phyloP scores from a whole-genome alignment of 192 early-diverging fungal genomes.

The Rhizophlyctis rosea region DNA sequence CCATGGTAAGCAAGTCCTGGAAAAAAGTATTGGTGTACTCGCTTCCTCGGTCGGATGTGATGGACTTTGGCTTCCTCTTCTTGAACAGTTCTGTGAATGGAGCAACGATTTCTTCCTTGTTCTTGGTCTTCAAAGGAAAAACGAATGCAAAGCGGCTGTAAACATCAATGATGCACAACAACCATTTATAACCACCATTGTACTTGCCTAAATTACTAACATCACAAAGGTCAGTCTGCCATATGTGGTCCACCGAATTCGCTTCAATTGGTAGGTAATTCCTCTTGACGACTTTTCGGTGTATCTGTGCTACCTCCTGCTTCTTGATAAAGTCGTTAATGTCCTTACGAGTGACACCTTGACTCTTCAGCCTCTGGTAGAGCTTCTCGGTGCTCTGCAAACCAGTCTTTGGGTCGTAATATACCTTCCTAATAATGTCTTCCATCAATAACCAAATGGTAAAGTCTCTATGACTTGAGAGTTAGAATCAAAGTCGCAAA shows the following conservation, averaged over 20 bases:
- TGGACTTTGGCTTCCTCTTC: constrained; percentile 26
- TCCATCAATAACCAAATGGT: too few species aligned
- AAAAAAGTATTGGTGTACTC: constrained; percentile 6
- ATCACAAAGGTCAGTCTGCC: constrained; percentile 4
- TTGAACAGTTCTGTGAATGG: too few species aligned
- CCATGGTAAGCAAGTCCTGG: not conserved
- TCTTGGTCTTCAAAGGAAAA: not conserved
- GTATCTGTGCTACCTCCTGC: not conserved
- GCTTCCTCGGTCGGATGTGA: not conserved
- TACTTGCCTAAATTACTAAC: not conserved
- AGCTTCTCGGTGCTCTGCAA: not conserved
- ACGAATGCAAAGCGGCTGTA: not conserved
- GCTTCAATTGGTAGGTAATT: not conserved
- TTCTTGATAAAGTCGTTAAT: constrained; percentile 1
- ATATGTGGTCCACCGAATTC: not conserved
- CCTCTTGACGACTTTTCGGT: too few species aligned
- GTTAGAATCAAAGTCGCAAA: too few species aligned
- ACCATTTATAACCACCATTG: not conserved
- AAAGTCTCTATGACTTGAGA: too few species aligned
- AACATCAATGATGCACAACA: constrained; percentile 4
- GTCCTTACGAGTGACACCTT: not conserved
- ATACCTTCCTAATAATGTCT: too few species aligned
- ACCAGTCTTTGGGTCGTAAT: not conserved
- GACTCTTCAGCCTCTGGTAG: not conserved
- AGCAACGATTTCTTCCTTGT: too few species aligned